Percentiles rank a stretch among this genome's conserved stretches.
phyloP scores from a whole-genome alignment of 2,329 filamentous ascomycete genomes.

The Cadophora luteo-olivacea region DNA sequence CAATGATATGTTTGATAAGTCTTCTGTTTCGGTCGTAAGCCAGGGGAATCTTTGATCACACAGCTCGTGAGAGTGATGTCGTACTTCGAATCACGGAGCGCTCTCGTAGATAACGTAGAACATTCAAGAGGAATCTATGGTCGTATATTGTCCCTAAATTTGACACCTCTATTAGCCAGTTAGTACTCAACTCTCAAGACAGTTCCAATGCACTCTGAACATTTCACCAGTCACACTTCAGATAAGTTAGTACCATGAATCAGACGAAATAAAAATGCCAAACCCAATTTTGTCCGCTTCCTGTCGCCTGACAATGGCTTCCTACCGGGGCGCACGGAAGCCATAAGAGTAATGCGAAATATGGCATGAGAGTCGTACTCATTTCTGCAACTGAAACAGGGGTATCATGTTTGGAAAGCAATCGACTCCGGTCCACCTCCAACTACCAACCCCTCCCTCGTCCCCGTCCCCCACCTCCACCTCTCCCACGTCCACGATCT shows the following conservation, averaged over 20 bases:
- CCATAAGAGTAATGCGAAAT: conserved; percentile 14
- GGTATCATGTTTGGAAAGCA: conserved; percentile 34
- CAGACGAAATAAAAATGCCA: not conserved
- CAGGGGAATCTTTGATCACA: not conserved
- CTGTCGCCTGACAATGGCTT: not conserved
- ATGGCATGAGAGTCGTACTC: conserved; percentile 17
- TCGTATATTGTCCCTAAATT: not conserved
- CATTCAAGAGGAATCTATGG: not conserved
- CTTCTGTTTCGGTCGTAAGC: not conserved
- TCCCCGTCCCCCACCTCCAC: conserved; percentile 44
- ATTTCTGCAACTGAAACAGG: conserved; percentile 21
- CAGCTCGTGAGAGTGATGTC: not conserved
- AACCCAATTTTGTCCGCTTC: not conserved
- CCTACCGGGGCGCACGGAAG: conserved; percentile 8
- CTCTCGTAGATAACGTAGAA: not conserved
- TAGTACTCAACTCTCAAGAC: not conserved
- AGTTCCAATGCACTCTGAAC: not conserved
- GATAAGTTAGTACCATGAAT: not conserved
- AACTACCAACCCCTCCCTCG: conserved; percentile 42
- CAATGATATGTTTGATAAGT: not conserved
- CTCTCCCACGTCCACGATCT: conserved; percentile 36
- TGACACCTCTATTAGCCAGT: conserved; percentile 11
- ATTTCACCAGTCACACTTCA: not conserved
- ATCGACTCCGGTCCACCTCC: conserved; percentile 20
- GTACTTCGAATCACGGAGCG: not conserved